Evolutionary conservation across 2,329 filamentous ascomycete species (phyloP).

Genomic region (Xylaria multiplex): DNA sequence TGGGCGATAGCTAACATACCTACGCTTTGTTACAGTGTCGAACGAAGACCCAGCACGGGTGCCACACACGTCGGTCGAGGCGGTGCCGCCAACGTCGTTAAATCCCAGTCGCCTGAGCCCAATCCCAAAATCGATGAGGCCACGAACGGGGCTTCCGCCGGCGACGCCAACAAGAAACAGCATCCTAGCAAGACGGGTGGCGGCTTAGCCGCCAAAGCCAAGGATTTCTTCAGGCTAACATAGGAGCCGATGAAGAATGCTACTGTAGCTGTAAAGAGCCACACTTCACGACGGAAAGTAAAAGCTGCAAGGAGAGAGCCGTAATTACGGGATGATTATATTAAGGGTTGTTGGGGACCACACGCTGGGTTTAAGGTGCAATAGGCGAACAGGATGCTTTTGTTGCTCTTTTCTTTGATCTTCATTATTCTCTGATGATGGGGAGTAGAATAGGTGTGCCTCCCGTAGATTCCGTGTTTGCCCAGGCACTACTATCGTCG

Average conservation of each 20-base stretch:
- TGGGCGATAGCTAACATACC: slow-evolving; percentile 6
- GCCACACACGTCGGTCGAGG: slow-evolving; percentile 77
- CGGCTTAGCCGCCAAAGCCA: slow-evolving; percentile 56
- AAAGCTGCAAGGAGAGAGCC: not conserved
- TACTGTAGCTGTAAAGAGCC: not conserved
- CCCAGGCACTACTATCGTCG: slow-evolving; percentile 8
- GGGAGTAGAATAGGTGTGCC: not conserved
- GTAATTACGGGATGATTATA: not conserved
- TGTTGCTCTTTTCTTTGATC: not conserved
- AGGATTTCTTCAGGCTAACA: slow-evolving; percentile 61
- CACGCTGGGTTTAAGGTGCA: not conserved
- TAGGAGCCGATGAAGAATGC: slow-evolving; percentile 43
- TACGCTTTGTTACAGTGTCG: slow-evolving; percentile 52
- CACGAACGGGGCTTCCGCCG: slow-evolving; percentile 43
- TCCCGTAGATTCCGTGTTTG: slow-evolving; percentile 14
- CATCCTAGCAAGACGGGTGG: slow-evolving; percentile 12
- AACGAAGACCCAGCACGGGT: slow-evolving; percentile 66
- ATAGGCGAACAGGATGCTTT: slow-evolving; percentile 3
- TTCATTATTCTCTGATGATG: not conserved
- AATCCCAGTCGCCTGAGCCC: slow-evolving; percentile 42
- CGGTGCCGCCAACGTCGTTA: slow-evolving; percentile 77
- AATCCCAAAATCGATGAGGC: slow-evolving; percentile 15
- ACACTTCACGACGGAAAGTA: not conserved
- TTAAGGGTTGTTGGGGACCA: not conserved
- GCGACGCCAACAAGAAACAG: slow-evolving; percentile 41